phyloP scores from a whole-genome alignment of 176 grass and related monocot species.

The Oryza officinalis region DNA sequence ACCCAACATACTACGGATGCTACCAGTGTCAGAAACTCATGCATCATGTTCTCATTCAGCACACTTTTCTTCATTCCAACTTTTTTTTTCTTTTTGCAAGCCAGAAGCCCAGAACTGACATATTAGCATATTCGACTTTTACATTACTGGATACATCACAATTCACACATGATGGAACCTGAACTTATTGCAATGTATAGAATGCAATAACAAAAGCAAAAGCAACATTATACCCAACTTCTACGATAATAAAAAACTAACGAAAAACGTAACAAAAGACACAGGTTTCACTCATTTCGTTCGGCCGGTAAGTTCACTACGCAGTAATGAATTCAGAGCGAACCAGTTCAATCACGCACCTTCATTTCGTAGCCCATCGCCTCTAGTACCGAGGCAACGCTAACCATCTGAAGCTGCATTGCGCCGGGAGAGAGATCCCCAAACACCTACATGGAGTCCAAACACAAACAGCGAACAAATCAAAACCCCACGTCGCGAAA shows the following conservation, averaged over 20 bases:
- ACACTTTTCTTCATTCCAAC: background rate
- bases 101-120: background rate
- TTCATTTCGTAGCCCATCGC: slow-evolving; percentile 89
- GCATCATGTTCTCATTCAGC: background rate
- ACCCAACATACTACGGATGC: background rate
- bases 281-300: too few relatives aligned
- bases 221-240: background rate
- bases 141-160: background rate
- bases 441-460: slow-evolving; percentile 56
- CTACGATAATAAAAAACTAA: slow-evolving; percentile 16
- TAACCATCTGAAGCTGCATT: slow-evolving; percentile 93
- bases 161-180: background rate
- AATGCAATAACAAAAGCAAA: background rate
- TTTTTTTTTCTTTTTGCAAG: slow-evolving; percentile 1
- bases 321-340: background rate
- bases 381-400: slow-evolving; percentile 68
- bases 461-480: slow-evolving; percentile 27
- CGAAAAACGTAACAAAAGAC: background rate
- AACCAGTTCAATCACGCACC: slow-evolving; percentile 45
- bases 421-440: slow-evolving; percentile 68
- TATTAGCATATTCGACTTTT: slow-evolving; percentile 1
- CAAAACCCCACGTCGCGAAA: slow-evolving; percentile 9
- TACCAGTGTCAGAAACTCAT: background rate
- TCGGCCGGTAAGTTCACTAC: background rate
- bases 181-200: slow-evolving; percentile 9